phyloP scores from a whole-genome alignment of 1,284 basidiomycete genomes.

The Irpex sp. region DNA sequence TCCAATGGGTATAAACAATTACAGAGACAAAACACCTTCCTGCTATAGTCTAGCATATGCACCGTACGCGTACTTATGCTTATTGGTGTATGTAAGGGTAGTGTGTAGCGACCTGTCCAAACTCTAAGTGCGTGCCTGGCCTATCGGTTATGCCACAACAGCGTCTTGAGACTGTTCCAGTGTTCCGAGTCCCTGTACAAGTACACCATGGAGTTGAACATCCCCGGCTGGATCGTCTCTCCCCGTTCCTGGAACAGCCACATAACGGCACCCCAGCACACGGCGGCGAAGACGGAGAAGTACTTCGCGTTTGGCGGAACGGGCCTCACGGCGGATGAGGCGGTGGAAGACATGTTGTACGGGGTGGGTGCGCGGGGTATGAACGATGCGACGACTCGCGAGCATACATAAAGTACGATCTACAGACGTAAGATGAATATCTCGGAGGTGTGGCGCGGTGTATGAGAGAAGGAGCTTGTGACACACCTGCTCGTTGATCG shows the following conservation, averaged over 20 bases:
- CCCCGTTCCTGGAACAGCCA: slow-evolving; percentile 88
- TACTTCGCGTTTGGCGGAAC: slow-evolving; percentile 78
- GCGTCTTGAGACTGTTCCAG: slow-evolving; percentile 67
- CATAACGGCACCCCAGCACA: slow-evolving; percentile 97
- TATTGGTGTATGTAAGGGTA: too few relatives aligned
- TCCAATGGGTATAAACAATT: too few relatives aligned
- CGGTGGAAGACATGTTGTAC: slow-evolving; percentile 37
- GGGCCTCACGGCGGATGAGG: slow-evolving; percentile 50
- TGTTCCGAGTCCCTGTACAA: slow-evolving; percentile 78
- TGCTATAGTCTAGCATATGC: too few relatives aligned
- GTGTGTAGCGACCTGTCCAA: too few relatives aligned
- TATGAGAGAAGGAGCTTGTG: neutral
- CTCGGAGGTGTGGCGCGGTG: neutral
- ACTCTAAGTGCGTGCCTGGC: neutral
- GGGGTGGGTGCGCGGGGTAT: slow-evolving; percentile 66
- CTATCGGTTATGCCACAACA: slow-evolving; percentile 78
- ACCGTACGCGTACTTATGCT: too few relatives aligned
- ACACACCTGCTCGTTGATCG: slow-evolving; percentile 97
- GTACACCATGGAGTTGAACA: slow-evolving; percentile 85
- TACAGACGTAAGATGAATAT: slow-evolving; percentile 27
- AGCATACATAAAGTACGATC: slow-evolving; percentile 96
- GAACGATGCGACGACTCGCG: slow-evolving; percentile 85
- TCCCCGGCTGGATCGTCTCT: slow-evolving; percentile 89
- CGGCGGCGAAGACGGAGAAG: slow-evolving; percentile 86
- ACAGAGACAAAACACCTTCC: too few relatives aligned